A percentile compares a stretch with the other conserved stretches of the same genome.
phyloP scores from a whole-genome alignment of 2,329 filamentous ascomycete genomes.

The Exophiala xenobiotica region DNA sequence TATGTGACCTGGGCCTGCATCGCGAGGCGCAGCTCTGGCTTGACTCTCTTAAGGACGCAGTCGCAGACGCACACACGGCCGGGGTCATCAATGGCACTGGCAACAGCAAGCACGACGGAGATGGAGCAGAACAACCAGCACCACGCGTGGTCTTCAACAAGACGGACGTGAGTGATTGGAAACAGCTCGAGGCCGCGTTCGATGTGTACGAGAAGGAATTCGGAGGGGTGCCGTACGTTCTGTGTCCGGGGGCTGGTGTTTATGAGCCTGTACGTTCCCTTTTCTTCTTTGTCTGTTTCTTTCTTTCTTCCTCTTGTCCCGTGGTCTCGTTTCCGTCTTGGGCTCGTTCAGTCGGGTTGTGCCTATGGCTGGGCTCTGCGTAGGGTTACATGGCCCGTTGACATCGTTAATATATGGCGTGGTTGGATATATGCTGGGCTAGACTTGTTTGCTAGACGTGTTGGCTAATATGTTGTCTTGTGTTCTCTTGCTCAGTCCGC shows the following conservation, averaged over 20 bases:
- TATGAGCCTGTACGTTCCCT: conserved; percentile 32
- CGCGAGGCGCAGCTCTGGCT: conserved; percentile 44
- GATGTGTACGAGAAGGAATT: conserved; percentile 49
- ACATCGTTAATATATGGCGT: no score
- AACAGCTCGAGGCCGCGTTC: conserved; percentile 50
- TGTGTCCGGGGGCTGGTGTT: conserved; percentile 44
- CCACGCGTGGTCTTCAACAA: conserved; percentile 42
- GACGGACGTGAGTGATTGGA: conserved; percentile 50
- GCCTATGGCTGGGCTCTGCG: no score
- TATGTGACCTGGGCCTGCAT: conserved; percentile 45
- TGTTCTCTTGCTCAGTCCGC: conserved; percentile 36
- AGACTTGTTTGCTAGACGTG: no score
- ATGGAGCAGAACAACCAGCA: no score
- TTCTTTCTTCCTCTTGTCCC: neutral
- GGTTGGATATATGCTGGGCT: no score
- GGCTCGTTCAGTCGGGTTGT: no score
- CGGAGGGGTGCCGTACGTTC: conserved; percentile 47
- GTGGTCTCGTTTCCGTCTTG: no score
- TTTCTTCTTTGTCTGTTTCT: neutral
- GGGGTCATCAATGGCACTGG: no score
- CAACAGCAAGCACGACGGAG: no score
- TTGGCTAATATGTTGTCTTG: neutral
- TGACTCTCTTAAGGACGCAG: conserved; percentile 31
- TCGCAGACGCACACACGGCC: no score
- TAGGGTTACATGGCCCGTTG: no score